Evolutionary conservation across 2,329 filamentous ascomycete species (phyloP), one percentile per base, ranked within the genome.

Genomic region (Coccinonectria pachysandricola): DNA sequence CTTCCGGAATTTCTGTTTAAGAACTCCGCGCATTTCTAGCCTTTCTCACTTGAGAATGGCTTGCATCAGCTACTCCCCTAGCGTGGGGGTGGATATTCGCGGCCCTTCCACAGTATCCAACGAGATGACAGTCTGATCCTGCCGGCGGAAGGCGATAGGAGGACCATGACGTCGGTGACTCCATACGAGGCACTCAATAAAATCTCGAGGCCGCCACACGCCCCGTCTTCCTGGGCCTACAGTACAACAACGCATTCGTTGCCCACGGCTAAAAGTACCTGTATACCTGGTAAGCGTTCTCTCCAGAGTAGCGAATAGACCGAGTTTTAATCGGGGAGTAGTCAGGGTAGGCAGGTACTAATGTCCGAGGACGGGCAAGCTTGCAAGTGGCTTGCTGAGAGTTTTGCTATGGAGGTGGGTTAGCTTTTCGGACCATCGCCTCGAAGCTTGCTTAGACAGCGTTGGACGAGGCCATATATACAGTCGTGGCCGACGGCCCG

Each of bases 141-240:
- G 31, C 34, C 21, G 29, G 41, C 34, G 39, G 32, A 35, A 36
- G 32, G n/a, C 35, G 23, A 39, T 36, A 36, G 40, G 32, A 32
- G 24, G 27, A 30, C 28, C 35, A 45, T 46, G 43, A 46, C 43
- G 43, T 43, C 40, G 34, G 32, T 35, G 35, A 34, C 37, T 32
- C 17, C 37, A 42, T 40, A 35, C 26, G 28, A 33, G 31, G 31
- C 29, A 43, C 40, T 40, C 39, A 43, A 41, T 46, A 30, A 43
- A 34, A 39, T 25, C 27, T 31, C 32, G 22, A 24, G 20, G 29
- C 34, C 26, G 34, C 31, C 38, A 41, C 43, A 43, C 35, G 31
- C 40, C 27, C 27, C 35, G 39, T 34, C 28, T 28, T 24, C 34
- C 40, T 45, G 42, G 40, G 34, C n/a, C n/a, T n/a, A n/a, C n/a